Evolutionary conservation across 352 stramenopile species (phyloP), one percentile per base, ranked within the genome.

Genomic region (Phytophthora fragariaefolia): DNA sequence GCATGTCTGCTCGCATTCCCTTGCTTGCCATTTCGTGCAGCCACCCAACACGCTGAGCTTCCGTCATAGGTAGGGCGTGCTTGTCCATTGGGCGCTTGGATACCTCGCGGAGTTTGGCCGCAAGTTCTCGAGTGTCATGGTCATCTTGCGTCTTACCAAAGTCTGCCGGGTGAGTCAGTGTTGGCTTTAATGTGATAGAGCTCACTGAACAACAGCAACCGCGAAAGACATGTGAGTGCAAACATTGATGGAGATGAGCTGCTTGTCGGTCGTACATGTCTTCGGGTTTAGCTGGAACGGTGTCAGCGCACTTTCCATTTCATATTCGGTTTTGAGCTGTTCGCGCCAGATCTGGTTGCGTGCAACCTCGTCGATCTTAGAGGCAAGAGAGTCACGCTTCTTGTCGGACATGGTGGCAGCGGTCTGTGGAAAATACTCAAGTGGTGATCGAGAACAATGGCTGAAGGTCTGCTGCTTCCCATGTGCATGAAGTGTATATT

Each of bases 271-370:
- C 79, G 52, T 77, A 95, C 87, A 38, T 9, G 82, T 93, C 46
- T 92, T 95, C 5, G 85, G 85, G 58, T 95, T 95, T 63, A 93
- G 76, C 65, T 95, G 87, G 69, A 95, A 95, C 4, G 80, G 80
- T 20, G 87, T 95, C 5, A 92, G 69, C 17, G 75, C 66, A 42
- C 85, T 85, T 60, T 95, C 87, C 70, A 89, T 84, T 54, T 83
- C 66, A 67, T 93, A 92, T 50, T 95, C 87, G 30, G 86, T 92
- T 65, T 90, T 90, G 58, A 95, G 79, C 49, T 93, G 87, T 64
- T 95, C 87, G n/a, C 87, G 85, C 85, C 85, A 95, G 71, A 95
- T 95, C 76, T 95, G 87, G 64, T 95, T 95, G 52, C 82, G 80
- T 26, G 85, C 82, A 52, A 95, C 87, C 66, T 95, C 87, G 71